Base-by-base conservation (phyloP, 2,329 filamentous ascomycete species). In the Phaeophleospora eucalypticola region DNA sequence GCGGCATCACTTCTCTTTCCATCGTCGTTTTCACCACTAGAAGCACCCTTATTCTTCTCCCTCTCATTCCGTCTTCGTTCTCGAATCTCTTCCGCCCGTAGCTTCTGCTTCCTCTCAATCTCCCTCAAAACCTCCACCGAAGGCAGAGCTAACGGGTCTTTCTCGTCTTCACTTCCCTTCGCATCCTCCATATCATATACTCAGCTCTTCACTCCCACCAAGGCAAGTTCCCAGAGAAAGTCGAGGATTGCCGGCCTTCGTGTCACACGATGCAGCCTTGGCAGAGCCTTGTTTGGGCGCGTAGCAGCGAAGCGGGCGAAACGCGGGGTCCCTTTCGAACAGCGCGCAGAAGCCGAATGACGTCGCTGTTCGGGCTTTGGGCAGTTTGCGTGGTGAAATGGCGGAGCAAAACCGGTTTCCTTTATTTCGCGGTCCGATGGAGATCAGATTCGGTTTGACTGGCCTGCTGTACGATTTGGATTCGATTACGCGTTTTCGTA, bases 91-190 rank as follows among this genome's bases (percentile, higher is more conserved):
- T 46, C 41, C 10, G 56, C 60, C 9, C 58, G 54, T 29, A 52
- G 61, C 46, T 66, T 58, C 49, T 68, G 66, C 48, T 61, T 61
- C 24, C 53, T 52, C 36, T 58, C 59, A 36, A 68, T 67, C 17
- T 66, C 64, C 18, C 57, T 53, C 37, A 68, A 51, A 18, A 56
- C 50, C 32, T 67, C 63, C 3, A 58, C 52, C 14, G 63, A 41
- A n/a, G 65, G 65, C 16, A 68, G 52, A 8, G 9, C 19, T 6
- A 20, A 17, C 4, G 10, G 34, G 9, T 36, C 33, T 19, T 17
- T 29, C 18, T 39, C 15, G 4, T 45, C 41, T 43, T 34, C 36
- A n/a, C n/a, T n/a, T n/a, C n/a, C 17, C 18, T 37, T 37, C 36
- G 36, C 36, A 37, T 37, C 36, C 12, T 37, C 36, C 36, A 37